Evolutionary conservation across 2,329 filamentous ascomycete genomes (phyloP).

Genomic region (Leptographium radiaticola): DNA sequence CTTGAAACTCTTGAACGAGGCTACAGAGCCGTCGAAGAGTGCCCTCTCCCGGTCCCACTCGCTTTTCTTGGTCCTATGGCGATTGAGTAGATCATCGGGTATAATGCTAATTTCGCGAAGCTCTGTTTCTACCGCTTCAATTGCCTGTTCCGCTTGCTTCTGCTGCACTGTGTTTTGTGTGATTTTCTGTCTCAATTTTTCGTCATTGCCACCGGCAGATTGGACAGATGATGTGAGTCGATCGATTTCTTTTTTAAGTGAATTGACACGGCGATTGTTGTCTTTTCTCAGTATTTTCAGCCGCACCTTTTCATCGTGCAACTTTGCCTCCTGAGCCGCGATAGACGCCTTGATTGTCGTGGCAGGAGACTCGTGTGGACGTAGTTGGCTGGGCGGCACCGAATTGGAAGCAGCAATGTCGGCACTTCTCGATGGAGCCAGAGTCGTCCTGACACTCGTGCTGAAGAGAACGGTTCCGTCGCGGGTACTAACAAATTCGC

Average conservation of each 20-base stretch:
- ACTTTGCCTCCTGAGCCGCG: slow-evolving; percentile 54
- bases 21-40: slow-evolving; percentile 44
- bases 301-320: slow-evolving; percentile 54
- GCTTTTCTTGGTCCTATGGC: slow-evolving; percentile 41
- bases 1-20: slow-evolving; percentile 45
- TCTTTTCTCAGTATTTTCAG: slow-evolving; percentile 63
- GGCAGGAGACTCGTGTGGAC: slow-evolving; percentile 62
- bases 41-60: slow-evolving; percentile 41
- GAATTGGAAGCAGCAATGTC: slow-evolving; percentile 16
- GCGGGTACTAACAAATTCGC: slow-evolving; percentile 59
- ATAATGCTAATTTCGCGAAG: slow-evolving; percentile 52
- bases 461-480: slow-evolving; percentile 57
- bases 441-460: slow-evolving; percentile 55
- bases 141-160: slow-evolving; percentile 37
- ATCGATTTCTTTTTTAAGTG: slow-evolving; percentile 62
- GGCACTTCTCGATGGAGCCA: slow-evolving; percentile 28
- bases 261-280: slow-evolving; percentile 55
- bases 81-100: slow-evolving; percentile 46
- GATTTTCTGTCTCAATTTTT: slow-evolving; percentile 62
- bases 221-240: slow-evolving; percentile 51
- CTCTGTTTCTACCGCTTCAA: slow-evolving; percentile 33
- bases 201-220: slow-evolving; percentile 59
- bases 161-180: slow-evolving; percentile 64
- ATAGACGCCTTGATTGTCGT: slow-evolving; percentile 69
- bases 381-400: slow-evolving; percentile 29